Conservation (phyloP, 257 asterid species). For the Solanum chilense region DNA sequence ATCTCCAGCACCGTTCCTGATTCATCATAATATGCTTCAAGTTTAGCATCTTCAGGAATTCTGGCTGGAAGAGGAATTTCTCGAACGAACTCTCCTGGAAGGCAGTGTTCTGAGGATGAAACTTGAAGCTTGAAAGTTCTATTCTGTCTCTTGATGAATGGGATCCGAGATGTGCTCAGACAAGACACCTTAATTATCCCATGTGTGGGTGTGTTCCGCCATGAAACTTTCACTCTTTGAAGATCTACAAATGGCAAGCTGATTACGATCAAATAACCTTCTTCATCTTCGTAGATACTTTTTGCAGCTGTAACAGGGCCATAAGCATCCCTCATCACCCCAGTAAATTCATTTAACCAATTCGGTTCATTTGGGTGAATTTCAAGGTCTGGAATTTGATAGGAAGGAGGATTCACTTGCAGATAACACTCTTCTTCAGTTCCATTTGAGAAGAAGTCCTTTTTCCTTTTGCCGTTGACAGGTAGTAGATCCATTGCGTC, state of each 20-base stretch:
- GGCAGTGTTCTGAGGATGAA: conserved; percentile 71
- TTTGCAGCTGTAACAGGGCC: conserved; percentile 78
- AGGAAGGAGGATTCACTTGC: conserved; percentile 13
- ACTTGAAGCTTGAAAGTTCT: conserved; percentile 76
- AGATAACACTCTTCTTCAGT: conserved; percentile 36
- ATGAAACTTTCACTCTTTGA: conserved; percentile 51
- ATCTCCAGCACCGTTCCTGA: conserved; percentile 78
- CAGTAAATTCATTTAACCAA: conserved; percentile 52
- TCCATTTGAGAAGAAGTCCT: conserved; percentile 34
- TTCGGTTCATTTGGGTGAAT: conserved; percentile 35
- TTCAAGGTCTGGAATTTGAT: conserved; percentile 33
- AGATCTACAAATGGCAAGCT: conserved; percentile 64
- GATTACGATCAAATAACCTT: conserved; percentile 55
- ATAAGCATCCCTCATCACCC: conserved; percentile 39
- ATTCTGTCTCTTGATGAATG: conserved; percentile 63
- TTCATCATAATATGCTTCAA: conserved; percentile 79
- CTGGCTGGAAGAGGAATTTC: conserved; percentile 76
- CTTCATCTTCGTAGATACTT: conserved; percentile 54
- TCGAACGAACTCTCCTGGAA: conserved; percentile 76
- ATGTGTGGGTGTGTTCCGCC: conserved; percentile 61
- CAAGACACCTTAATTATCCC: conserved; percentile 80
- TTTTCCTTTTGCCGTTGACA: conserved; percentile 44
- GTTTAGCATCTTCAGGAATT: conserved; percentile 82
- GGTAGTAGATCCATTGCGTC: conserved; percentile 44
- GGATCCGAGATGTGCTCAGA: conserved; percentile 53